Base-by-base conservation (phyloP, 1,284 basidiomycete genomes). In the Pseudozyma sp. region DNA sequence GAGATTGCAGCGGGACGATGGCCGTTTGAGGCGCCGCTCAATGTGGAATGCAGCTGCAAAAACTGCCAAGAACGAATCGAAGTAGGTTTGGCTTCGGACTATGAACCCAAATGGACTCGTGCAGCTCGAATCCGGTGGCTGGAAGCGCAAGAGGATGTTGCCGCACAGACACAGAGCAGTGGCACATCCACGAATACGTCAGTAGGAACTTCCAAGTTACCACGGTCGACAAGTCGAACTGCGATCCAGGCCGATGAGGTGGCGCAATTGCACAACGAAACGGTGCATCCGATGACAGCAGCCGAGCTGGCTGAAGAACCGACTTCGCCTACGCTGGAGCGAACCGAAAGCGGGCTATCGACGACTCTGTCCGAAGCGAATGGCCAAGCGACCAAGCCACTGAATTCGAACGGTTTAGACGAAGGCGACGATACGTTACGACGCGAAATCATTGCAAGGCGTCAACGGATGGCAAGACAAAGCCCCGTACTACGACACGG, bases 231-330 rank as follows among this genome's bases (percentile, higher is more conserved):
- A 16, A 60, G 59, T 53, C 66, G 71, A 5, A 59, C 55, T 4
- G 67, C 67, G 10, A 74, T 74, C 14, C 71, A 74, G 31, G 71
- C 71, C 0, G 71, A 74, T 54, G 71, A 74, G 38, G 53, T 74
- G 49, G 71, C 68, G 5, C 55, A 69, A 35, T 47, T 69, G 25
- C 70, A 51, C 51, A 65, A 65, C 39, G 58, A 73, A 43, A 69
- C 65, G 50, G 66, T 47, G 7, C 60, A 64, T 51, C 70, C 66
- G 14, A 58, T 65, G 61, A 65, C 58, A 0, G 49, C 52, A 16
- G 70, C 61, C 9, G 70, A 73, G 48, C 12, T 73, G 47, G 70
- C 50, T 11, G 58, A 52, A n/a, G 70, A 73, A 50, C 55, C 60
- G 5, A 45, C 52, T 0, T 64, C 64, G 25, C 70, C 70, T 3